phyloP scores from a whole-genome alignment of 306 rosid species.

The Vigna unguiculata region DNA sequence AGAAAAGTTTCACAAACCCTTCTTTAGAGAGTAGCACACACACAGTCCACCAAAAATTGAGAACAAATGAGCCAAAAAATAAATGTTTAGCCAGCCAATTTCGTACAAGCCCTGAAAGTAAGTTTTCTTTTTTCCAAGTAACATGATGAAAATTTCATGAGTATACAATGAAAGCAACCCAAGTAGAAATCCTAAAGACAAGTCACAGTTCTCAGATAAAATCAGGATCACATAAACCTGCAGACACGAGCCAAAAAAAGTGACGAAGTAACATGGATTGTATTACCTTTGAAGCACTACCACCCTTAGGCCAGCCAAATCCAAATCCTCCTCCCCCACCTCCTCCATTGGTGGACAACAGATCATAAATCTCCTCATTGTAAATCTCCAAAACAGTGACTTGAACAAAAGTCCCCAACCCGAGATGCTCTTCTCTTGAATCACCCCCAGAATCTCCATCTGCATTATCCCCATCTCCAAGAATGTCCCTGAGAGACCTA shows the following conservation, averaged over 20 bases:
- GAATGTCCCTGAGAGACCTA: conserved; percentile 81
- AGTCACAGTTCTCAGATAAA: neutral
- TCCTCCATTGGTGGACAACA: conserved; percentile 68
- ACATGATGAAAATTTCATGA: neutral
- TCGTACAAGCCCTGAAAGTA: conserved; percentile 1
- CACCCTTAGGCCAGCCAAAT: conserved; percentile 88
- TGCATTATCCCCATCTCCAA: conserved; percentile 62
- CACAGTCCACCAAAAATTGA: conserved; percentile 18
- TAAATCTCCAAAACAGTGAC: conserved; percentile 95
- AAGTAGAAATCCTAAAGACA: conserved; percentile 28
- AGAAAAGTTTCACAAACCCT: neutral
- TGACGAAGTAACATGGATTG: conserved; percentile 6
- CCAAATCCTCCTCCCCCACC: conserved; percentile 79
- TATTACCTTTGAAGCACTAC: conserved; percentile 79
- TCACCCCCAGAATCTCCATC: conserved; percentile 42
- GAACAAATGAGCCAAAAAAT: conserved; percentile 3
- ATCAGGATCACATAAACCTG: neutral
- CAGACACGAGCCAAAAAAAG: neutral
- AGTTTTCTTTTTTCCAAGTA: too few relatives aligned
- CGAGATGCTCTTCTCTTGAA: conserved; percentile 42
- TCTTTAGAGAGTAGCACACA: conserved; percentile 22
- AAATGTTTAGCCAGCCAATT: neutral
- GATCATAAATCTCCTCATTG: conserved; percentile 95
- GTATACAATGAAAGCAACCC: neutral
- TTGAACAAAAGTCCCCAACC: conserved; percentile 81